Base-by-base conservation (phyloP, 306 rosid genomes). In the Leucaena leucocephala region DNA sequence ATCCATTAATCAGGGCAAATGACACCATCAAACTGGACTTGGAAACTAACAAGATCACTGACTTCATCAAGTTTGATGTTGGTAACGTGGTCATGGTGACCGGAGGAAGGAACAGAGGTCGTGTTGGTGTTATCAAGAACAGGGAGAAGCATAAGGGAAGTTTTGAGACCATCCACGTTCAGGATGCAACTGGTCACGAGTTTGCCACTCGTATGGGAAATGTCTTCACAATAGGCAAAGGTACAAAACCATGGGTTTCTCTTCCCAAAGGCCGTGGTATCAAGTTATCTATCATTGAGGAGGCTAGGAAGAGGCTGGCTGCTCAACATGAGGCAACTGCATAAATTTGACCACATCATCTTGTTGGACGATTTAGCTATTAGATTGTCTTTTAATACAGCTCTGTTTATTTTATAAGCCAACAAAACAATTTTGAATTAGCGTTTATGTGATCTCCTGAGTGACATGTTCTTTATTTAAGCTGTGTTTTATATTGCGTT, bases 31-130 rank as follows among this genome's bases (percentile, higher is more conserved):
- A 92, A 82, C 86, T 90, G 35, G 96, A 90, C 74, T 81, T 89
- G 22, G 96, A 89, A 84, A 80, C 57, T 65, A 89, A 89, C 86
- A 91, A 89, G 85, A 84, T 89, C 68, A 42, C 80, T 0, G 89
- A 89, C 35, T 91, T 86, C 89, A 87, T 91, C 80, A 91, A 91
- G 80, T 91, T 89, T 36, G 91, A 91, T 78, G 90, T 89, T 62
- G 91, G 96, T 10, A 89, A 89, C 36, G 89, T 91, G 44, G 92
- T 89, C 35, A 92, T 92, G 97, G 97, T 90, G 50, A 87, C 96
- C 0, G 90, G 96, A 11, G 93, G 92, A 77, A 87, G 96, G 83
- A 89, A 91, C 78, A 86, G 90, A 63, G 92, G 93, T 0, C 91
- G 88, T 35, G 96, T 89, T 40, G 93, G 97, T 54, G 91, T 91